Conservation (phyloP, 352 stramenopile species). For the Peronospora destructor region DNA sequence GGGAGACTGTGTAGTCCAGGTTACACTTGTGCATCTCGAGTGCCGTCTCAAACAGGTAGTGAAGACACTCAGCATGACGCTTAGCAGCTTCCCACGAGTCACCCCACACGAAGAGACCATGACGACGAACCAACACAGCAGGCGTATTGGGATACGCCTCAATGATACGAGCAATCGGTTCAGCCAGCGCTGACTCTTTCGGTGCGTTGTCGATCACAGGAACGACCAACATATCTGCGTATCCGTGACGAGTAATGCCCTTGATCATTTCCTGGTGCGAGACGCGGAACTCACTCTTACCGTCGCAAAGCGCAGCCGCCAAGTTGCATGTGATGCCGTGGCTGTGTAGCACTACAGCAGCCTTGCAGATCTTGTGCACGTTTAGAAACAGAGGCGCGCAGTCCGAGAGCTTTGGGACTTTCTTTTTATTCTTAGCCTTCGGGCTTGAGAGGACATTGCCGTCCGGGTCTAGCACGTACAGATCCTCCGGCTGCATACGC, state of each 20-base stretch:
- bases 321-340: conserved; percentile 85
- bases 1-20: conserved; percentile 60
- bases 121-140: conserved; percentile 91
- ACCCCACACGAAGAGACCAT: conserved; percentile 96
- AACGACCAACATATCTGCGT: conserved; percentile 89
- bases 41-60: conserved; percentile 93
- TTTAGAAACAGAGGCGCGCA: conserved; percentile 92
- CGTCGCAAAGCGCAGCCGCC: conserved; percentile 86
- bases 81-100: conserved; percentile 94
- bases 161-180: conserved; percentile 83
- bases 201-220: conserved; percentile 96
- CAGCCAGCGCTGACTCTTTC: conserved; percentile 87
- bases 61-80: conserved; percentile 92
- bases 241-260: conserved; percentile 88
- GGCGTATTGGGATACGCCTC: conserved; percentile 79
- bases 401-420: conserved; percentile 83
- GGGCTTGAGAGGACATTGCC: conserved; percentile 68
- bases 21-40: conserved; percentile 87
- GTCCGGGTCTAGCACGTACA: conserved; percentile 91
- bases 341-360: conserved; percentile 70
- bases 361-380: conserved; percentile 82
- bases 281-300: conserved; percentile 77
- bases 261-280: conserved; percentile 98
- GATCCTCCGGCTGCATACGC: conserved; percentile 90
- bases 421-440: conserved; percentile 32